Conservation (phyloP, 495 filamentous ascomycete species). For the Hypoxylon rickii region DNA sequence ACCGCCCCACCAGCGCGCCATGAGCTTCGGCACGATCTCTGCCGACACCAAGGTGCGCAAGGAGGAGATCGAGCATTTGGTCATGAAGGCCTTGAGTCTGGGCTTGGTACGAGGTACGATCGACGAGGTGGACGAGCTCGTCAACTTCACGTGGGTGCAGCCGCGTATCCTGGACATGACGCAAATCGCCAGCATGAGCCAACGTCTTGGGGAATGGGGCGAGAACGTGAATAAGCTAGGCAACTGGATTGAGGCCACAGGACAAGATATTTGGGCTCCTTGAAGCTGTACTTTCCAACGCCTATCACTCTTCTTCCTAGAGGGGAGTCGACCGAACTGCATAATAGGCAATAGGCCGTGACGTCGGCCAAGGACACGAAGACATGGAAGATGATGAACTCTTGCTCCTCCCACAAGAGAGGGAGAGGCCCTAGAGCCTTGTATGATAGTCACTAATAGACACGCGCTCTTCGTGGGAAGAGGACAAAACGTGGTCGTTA, state of each 20-base stretch:
- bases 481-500: not conserved
- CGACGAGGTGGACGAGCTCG: slow-evolving; percentile 92
- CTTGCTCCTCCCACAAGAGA: too few species aligned
- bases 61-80: slow-evolving; percentile 92
- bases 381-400: too few species aligned
- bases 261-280: slow-evolving; percentile 89
- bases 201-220: slow-evolving; percentile 89
- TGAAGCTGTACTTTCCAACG: slow-evolving; percentile 40
- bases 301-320: not conserved
- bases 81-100: slow-evolving; percentile 97
- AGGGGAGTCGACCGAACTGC: not conserved
- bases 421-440: slow-evolving; percentile 6
- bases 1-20: slow-evolving; percentile 90
- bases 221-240: slow-evolving; percentile 90
- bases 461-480: not conserved
- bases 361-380: not conserved
- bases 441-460: slow-evolving; percentile 33
- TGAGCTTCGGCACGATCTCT: slow-evolving; percentile 86
- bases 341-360: slow-evolving; percentile 7
- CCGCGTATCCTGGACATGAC: slow-evolving; percentile 94
- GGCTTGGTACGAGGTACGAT: slow-evolving; percentile 90
- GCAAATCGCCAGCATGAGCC: slow-evolving; percentile 94
- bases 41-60: slow-evolving; percentile 89
- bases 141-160: slow-evolving; percentile 97
- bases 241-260: slow-evolving; percentile 89